Evolutionary conservation across 2,329 filamentous ascomycete species (phyloP), one percentile per base, ranked within the genome.

Genomic region (Lasiodiplodia gonubiensis): DNA sequence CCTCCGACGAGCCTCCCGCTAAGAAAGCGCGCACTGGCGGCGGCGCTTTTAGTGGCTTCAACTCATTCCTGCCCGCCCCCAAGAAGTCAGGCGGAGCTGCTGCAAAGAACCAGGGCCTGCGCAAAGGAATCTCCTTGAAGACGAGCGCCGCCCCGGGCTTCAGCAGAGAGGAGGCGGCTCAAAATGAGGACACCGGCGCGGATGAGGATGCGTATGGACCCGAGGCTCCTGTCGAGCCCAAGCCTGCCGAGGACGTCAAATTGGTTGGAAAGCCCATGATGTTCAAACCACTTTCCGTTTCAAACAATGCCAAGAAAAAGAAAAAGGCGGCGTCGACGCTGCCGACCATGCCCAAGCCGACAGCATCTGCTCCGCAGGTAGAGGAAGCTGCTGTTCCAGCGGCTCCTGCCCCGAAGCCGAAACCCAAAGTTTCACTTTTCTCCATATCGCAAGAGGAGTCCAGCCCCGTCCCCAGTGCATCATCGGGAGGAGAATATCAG

Each of bases 211-310:
- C 35, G 11, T 64, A 64, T 11, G 61, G 61, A 18, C 37, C 61
- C 3, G 61, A 54, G 21, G 51, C 30, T 18, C 25, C 48, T 8
- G 33, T 18, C 6, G n/a, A 30, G 30, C 30, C 30, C 30, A 85
- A 61, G n/a, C 83, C 86, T 2, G 23, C 37, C n/a, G 57, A 67
- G 10, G 87, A 90, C 68, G 85, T 90, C 18, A 90, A 92, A 79
- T 79, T 91, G 16, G 86, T 90, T 2, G 92, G 91, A 23, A 95
- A 94, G 72, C 88, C 93, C 14, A 87, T 94, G 78, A 92, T 93
- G 88, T 97, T 98, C 79, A 91, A 90, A 75, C 94, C 94, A 3
- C 82, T 97, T 46, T 97, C 94, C 0, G 93, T 97, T 16, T 88
- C 89, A 18, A 86, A 92, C 69, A 92, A 90, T 70, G 85, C 89